These are phyloP conservation scores for Botrytis galanthina DNA, from an alignment of 2,329 filamentous ascomycete genomes.

Conservation along the genomic window DNA sequence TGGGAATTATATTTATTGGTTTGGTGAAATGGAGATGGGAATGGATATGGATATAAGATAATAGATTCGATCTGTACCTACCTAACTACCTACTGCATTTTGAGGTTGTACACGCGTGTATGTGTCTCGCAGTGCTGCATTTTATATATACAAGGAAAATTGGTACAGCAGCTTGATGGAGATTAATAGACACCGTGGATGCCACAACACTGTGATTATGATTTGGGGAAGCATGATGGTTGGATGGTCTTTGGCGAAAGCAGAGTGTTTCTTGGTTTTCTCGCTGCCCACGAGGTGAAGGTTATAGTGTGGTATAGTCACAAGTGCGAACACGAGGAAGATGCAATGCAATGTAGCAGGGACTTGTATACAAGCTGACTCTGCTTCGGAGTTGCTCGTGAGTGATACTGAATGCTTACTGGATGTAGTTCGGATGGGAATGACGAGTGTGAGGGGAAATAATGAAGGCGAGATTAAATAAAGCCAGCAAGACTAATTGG, in stretches of 20 bases:
- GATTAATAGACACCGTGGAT: neutral
- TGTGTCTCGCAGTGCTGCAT: neutral
- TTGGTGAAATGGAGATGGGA: too few relatives aligned
- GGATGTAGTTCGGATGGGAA: neutral
- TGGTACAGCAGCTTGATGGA: neutral
- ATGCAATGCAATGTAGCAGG: neutral
- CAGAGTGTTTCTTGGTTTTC: neutral
- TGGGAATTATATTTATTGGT: neutral
- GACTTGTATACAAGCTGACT: neutral
- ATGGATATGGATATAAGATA: neutral
- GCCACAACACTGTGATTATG: neutral
- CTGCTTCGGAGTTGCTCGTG: neutral
- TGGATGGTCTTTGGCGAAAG: neutral
- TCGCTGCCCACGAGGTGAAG: neutral
- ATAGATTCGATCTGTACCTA: neutral
- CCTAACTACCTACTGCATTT: neutral
- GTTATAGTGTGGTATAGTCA: neutral
- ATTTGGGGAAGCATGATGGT: neutral
- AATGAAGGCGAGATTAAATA: neutral
- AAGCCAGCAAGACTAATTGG: neutral
- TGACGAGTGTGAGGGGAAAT: neutral
- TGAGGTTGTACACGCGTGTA: neutral
- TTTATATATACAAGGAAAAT: too few relatives aligned
- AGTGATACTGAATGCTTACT: neutral
- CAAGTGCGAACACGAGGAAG: neutral